Percentiles rank a stretch among this genome's conserved stretches.
These are phyloP conservation scores for Cylindrodendrum hubeiense DNA, from an alignment of 2,329 filamentous ascomycete genomes.

Conservation along the genomic window DNA sequence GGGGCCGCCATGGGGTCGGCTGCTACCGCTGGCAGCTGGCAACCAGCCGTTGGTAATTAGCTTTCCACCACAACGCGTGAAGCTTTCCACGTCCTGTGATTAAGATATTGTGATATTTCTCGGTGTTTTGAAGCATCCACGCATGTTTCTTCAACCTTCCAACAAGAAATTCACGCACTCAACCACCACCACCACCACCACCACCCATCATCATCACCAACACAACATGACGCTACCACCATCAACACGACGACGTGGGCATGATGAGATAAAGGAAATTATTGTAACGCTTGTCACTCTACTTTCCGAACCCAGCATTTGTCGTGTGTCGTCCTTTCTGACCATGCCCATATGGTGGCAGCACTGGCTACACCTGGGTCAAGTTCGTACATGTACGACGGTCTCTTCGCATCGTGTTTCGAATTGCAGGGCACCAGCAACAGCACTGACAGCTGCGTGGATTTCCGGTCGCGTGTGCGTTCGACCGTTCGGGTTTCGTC, in stretches of 20 bases:
- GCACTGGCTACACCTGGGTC: conserved; percentile 8
- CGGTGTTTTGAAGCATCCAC: conserved; percentile 29
- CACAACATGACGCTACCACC: conserved; percentile 12
- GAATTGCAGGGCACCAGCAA: neutral
- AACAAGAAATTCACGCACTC: neutral
- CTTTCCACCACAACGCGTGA: conserved; percentile 13
- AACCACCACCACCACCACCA: conserved; percentile 19
- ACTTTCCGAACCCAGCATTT: neutral
- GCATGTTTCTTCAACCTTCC: neutral
- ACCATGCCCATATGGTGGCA: neutral
- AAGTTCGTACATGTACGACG: neutral
- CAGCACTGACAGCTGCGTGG: neutral
- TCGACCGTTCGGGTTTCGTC: neutral
- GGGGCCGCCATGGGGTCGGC: neutral
- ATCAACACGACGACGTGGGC: neutral
- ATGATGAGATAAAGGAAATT: neutral
- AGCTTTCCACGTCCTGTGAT: conserved; percentile 13
- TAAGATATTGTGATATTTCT: conserved; percentile 12
- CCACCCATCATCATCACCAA: conserved; percentile 13
- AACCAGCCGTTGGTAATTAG: conserved; percentile 4
- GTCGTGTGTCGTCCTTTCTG: neutral
- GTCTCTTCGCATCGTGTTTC: neutral
- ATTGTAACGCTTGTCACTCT: neutral
- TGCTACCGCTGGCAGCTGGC: neutral
- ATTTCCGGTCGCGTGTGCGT: neutral